Conservation (phyloP, 2,329 filamentous ascomycete species). For the Macroventuria anomochaeta region DNA sequence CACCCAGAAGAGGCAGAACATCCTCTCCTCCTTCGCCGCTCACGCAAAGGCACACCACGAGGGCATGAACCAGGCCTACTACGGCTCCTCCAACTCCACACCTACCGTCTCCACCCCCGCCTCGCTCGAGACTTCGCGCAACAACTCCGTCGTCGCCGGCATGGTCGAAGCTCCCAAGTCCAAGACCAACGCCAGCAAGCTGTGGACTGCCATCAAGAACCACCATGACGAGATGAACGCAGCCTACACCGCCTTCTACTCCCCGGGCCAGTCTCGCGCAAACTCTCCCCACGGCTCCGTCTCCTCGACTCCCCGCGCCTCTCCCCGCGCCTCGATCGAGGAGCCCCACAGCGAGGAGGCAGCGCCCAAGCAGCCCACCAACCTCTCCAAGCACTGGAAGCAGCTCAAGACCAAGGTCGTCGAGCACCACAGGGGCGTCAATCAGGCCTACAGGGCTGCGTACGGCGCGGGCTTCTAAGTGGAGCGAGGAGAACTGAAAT, state of each 20-base stretch:
- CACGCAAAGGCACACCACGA: constrained; percentile 43
- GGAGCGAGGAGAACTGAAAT: background rate
- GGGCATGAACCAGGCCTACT: constrained; percentile 38
- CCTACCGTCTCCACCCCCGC: constrained; percentile 12
- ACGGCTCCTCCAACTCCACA: constrained; percentile 16
- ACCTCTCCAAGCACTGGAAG: constrained; percentile 35
- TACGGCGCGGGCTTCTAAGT: constrained; percentile 18
- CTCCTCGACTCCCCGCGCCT: constrained; percentile 21
- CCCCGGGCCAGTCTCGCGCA: constrained; percentile 15
- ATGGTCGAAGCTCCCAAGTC: constrained; percentile 14
- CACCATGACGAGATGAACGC: constrained; percentile 42
- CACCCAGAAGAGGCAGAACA: constrained; percentile 31
- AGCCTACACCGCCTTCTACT: constrained; percentile 38
- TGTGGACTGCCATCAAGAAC: constrained; percentile 39
- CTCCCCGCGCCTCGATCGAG: constrained; percentile 27
- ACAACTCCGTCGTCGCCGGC: constrained; percentile 24
- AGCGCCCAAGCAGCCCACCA: constrained; percentile 18
- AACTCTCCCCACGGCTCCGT: constrained; percentile 17
- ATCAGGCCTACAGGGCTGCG: constrained; percentile 27
- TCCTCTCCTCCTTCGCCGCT: constrained; percentile 33
- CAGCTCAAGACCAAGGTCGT: constrained; percentile 37
- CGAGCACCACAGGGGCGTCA: constrained; percentile 41
- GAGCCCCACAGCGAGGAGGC: constrained; percentile 18
- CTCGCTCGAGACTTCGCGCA: constrained; percentile 26
- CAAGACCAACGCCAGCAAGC: constrained; percentile 32